phyloP scores from a whole-genome alignment of 2,329 filamentous ascomycete species.

The Malbranchea zuffiana region DNA sequence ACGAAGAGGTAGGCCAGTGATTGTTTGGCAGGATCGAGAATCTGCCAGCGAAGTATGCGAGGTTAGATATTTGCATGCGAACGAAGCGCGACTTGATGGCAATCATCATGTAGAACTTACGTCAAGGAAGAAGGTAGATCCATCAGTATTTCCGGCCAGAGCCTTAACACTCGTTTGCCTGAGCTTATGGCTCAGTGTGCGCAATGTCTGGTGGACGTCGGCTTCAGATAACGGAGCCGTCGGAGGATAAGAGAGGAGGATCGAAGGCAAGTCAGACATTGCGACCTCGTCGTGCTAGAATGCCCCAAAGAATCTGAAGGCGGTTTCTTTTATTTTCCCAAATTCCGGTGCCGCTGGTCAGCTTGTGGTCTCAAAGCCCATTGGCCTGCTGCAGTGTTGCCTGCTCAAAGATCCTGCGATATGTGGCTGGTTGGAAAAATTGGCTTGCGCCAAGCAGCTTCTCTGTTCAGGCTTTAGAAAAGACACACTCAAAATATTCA shows the following conservation, averaged over 20 bases:
- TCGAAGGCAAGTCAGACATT: constrained; percentile 24
- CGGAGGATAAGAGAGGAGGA: constrained; percentile 32
- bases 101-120: constrained; percentile 18
- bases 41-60: not conserved
- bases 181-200: constrained; percentile 28
- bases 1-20: constrained; percentile 49
- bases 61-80: not conserved
- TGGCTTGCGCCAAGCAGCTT: too few species aligned
- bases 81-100: not conserved
- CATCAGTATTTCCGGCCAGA: constrained; percentile 22
- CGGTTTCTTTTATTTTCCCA: too few species aligned
- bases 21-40: constrained; percentile 46
- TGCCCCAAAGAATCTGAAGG: too few species aligned
- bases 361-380: too few species aligned
- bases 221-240: constrained; percentile 29
- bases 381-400: too few species aligned
- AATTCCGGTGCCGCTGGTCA: too few species aligned
- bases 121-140: constrained; percentile 27
- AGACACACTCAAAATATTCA: too few species aligned
- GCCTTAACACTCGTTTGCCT: constrained; percentile 27
- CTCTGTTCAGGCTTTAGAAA: too few species aligned
- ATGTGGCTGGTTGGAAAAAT: too few species aligned
- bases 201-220: constrained; percentile 36
- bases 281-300: too few species aligned
- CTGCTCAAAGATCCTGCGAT: too few species aligned